Conservation (phyloP, 768 basidiomycete species). For the Suillus brevipes region DNA sequence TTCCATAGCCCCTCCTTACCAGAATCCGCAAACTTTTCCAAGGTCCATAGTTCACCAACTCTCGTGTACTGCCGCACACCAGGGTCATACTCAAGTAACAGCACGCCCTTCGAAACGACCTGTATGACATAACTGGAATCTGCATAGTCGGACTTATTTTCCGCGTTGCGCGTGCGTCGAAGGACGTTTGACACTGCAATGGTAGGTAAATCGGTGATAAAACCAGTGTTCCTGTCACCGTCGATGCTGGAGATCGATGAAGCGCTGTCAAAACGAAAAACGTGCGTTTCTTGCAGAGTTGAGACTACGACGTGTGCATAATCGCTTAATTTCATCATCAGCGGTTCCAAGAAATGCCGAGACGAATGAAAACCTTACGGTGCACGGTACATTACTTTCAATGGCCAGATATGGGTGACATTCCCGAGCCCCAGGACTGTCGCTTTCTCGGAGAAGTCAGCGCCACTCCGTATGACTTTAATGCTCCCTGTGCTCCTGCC, state of each 20-base stretch:
- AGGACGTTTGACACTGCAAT: slow-evolving; percentile 63
- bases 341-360: not conserved
- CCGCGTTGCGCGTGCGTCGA: slow-evolving; percentile 20
- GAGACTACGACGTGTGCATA: slow-evolving; percentile 63
- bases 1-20: slow-evolving; percentile 23
- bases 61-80: slow-evolving; percentile 42
- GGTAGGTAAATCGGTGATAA: slow-evolving; percentile 54
- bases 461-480: slow-evolving; percentile 77
- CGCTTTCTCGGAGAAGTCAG: slow-evolving; percentile 71
- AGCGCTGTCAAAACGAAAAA: slow-evolving; percentile 50
- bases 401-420: slow-evolving; percentile 63
- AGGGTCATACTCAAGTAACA: slow-evolving; percentile 57
- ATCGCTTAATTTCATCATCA: slow-evolving; percentile 34
- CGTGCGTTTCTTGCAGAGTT: slow-evolving; percentile 51
- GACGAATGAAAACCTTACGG: slow-evolving; percentile 39
- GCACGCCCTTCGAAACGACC: slow-evolving; percentile 60
- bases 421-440: slow-evolving; percentile 54
- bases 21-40: slow-evolving; percentile 27
- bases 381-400: slow-evolving; percentile 49
- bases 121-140: slow-evolving; percentile 67
- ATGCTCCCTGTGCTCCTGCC: slow-evolving; percentile 74
- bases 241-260: slow-evolving; percentile 22
- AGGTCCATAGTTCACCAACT: slow-evolving; percentile 42
- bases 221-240: slow-evolving; percentile 47
- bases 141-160: slow-evolving; percentile 31